Evolutionary conservation across 1,284 basidiomycete genomes (phyloP).

Genomic region (Inonotus obliquus): DNA sequence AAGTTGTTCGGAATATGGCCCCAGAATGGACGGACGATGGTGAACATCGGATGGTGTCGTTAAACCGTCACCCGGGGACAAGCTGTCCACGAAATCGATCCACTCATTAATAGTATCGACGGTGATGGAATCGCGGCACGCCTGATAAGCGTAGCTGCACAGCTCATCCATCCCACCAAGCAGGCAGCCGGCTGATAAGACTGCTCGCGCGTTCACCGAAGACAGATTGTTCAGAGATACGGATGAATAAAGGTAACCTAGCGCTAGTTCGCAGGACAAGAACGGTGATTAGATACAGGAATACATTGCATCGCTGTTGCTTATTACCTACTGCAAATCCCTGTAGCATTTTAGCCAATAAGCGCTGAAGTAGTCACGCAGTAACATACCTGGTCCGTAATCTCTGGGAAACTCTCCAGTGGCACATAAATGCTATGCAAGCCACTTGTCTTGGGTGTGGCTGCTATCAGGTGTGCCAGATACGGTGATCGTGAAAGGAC

Average conservation of each 20-base stretch:
- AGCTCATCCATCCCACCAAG: conserved; percentile 84
- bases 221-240: conserved; percentile 62
- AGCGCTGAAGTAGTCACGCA: background rate
- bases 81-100: conserved; percentile 68
- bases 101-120: conserved; percentile 69
- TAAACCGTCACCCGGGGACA: conserved; percentile 51
- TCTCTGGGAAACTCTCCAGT: conserved; percentile 71
- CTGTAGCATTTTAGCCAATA: conserved; percentile 31
- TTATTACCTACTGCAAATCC: conserved; percentile 64
- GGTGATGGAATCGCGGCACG: conserved; percentile 69
- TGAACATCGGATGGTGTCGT: conserved; percentile 41
- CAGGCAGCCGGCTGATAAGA: conserved; percentile 76
- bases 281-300: background rate
- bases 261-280: conserved; percentile 37
- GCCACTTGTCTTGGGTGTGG: conserved; percentile 56
- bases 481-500: conserved; percentile 83
- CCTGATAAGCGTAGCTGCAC: conserved; percentile 71
- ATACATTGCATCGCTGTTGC: conserved; percentile 8
- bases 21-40: conserved; percentile 57
- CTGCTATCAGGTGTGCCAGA: conserved; percentile 79
- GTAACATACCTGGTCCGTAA: conserved; percentile 72
- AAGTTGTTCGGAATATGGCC: conserved; percentile 63
- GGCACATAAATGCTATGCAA: conserved; percentile 69
- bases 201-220: conserved; percentile 73
- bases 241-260: conserved; percentile 77